Percentiles rank a stretch among this genome's conserved stretches.
Evolutionary conservation across 2,329 filamentous ascomycete species (phyloP).

Genomic region (Grosmannia serpens): DNA sequence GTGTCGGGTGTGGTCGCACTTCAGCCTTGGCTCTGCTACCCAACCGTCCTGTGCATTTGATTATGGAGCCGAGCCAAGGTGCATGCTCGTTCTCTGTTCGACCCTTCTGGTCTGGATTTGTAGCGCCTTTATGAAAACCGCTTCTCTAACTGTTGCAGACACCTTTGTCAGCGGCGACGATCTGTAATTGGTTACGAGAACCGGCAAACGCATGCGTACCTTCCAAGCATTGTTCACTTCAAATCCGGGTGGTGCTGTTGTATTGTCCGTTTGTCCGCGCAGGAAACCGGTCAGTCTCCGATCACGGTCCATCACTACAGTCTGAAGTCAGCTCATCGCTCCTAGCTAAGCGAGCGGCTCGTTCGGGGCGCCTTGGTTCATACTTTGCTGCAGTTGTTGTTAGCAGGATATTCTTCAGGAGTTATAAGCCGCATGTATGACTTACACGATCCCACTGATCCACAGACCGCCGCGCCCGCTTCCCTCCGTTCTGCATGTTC

Average conservation of each 20-base stretch:
- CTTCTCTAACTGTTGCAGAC: slow-evolving; percentile 35
- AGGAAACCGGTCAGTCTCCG: slow-evolving; percentile 46
- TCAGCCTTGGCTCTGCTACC: not conserved
- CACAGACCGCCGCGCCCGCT: slow-evolving; percentile 46
- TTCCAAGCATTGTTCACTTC: slow-evolving; percentile 54
- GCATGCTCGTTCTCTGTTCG: not conserved
- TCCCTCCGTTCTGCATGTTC: slow-evolving; percentile 48
- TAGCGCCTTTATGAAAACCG: slow-evolving; percentile 31
- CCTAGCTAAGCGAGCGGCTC: not conserved
- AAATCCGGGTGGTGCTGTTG: slow-evolving; percentile 45
- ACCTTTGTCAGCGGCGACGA: slow-evolving; percentile 9
- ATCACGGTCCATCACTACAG: slow-evolving; percentile 54
- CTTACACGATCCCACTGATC: slow-evolving; percentile 53
- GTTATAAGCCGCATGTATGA: not conserved
- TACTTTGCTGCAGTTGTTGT: slow-evolving; percentile 40
- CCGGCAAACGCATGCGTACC: slow-evolving; percentile 27
- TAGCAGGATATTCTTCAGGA: slow-evolving; percentile 13
- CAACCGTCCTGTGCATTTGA: not conserved
- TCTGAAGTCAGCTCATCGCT: slow-evolving; percentile 1
- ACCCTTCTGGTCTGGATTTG: slow-evolving; percentile 1
- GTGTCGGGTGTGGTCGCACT: not conserved
- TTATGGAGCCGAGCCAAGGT: not conserved
- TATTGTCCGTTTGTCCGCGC: slow-evolving; percentile 45
- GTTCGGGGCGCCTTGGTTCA: slow-evolving; percentile 8
- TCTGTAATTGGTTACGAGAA: not conserved